These are phyloP conservation scores for Colletotrichum horii DNA, from an alignment of 2,329 filamentous ascomycete genomes.

Conservation along the genomic window DNA sequence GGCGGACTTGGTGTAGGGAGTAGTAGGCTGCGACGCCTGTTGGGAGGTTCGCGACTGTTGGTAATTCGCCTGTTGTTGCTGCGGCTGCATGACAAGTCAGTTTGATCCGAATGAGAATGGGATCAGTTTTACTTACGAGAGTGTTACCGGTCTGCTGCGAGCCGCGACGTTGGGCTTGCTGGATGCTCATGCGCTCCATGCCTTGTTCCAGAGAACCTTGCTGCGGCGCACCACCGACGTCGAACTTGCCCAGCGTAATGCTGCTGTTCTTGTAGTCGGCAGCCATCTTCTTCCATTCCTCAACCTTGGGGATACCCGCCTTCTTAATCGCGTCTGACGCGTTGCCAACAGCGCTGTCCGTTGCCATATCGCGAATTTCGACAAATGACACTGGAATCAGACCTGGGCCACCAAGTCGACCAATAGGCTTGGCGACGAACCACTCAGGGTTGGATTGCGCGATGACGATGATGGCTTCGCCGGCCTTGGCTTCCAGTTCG, in stretches of 20 bases:
- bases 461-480: conserved; percentile 97
- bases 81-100: not conserved
- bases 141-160: conserved; percentile 44
- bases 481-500: conserved; percentile 92
- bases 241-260: conserved; percentile 92
- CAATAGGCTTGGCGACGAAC: conserved; percentile 99
- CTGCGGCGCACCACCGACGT: conserved; percentile 48
- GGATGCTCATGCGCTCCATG: conserved; percentile 82
- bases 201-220: conserved; percentile 66
- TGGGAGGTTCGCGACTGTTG: conserved; percentile 29
- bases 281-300: conserved; percentile 99
- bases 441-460: conserved; percentile 98
- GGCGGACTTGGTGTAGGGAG: conserved; percentile 43
- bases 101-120: not conserved
- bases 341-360: conserved; percentile 81
- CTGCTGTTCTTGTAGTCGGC: conserved; percentile 99
- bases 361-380: conserved; percentile 93
- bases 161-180: conserved; percentile 53
- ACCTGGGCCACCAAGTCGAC: conserved; percentile 90
- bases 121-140: conserved; percentile 47
- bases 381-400: conserved; percentile 97
- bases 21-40: conserved; percentile 45
- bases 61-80: conserved; percentile 31
- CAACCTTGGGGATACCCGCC: conserved; percentile 91
- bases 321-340: conserved; percentile 83